These are phyloP conservation scores for Incumbomyces delicatus DNA, from an alignment of 2,329 filamentous ascomycete species.

Conservation along the genomic window DNA sequence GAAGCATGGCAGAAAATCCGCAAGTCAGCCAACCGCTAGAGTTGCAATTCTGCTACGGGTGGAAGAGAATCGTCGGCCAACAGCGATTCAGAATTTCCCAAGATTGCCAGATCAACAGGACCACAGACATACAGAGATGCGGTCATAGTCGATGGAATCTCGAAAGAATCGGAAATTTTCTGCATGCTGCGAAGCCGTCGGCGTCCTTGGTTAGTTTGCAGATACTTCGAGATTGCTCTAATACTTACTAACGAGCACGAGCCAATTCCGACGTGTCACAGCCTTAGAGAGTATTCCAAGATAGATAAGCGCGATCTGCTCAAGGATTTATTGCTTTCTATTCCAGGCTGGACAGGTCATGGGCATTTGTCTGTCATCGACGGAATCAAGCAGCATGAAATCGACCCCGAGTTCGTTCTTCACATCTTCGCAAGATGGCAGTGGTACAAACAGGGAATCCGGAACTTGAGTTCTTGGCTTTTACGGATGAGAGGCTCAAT, in stretches of 20 bases:
- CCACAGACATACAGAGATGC: neutral
- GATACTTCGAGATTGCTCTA: neutral
- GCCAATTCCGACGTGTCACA: neutral
- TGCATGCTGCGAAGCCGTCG: neutral
- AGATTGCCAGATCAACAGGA: neutral
- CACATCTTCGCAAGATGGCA: neutral
- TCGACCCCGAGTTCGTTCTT: neutral
- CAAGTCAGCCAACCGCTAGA: neutral
- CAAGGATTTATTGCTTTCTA: conserved; percentile 1
- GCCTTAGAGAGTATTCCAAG: conserved; percentile 1
- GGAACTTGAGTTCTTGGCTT: neutral
- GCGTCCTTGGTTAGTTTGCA: neutral
- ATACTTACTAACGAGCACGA: neutral
- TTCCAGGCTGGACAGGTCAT: neutral
- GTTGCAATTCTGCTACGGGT: neutral
- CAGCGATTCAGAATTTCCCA: neutral
- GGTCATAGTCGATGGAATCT: neutral
- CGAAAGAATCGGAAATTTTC: neutral
- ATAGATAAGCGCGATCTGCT: conserved; percentile 1
- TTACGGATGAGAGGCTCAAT: conserved; percentile 3
- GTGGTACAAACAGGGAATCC: neutral
- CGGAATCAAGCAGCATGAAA: conserved; percentile 2
- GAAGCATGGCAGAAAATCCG: neutral
- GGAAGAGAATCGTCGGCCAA: neutral
- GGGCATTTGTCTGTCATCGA: neutral